Percentiles rank a stretch among this genome's conserved stretches.
Conservation (phyloP, 2,329 filamentous ascomycete genomes). For the Penicillium sp. region DNA sequence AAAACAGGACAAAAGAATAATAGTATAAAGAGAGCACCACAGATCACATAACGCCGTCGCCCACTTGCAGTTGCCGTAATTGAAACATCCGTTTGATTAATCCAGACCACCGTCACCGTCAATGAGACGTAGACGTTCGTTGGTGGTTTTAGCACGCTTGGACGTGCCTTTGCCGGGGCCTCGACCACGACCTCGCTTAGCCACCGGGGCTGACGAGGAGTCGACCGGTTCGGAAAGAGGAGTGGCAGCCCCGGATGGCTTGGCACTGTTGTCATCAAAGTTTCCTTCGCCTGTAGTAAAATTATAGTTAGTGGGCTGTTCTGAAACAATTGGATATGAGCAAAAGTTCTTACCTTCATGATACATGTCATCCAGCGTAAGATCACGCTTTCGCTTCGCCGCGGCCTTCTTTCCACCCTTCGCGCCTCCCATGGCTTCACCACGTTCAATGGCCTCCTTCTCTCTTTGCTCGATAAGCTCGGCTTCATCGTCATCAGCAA, state of each 20-base stretch:
- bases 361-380: conserved; percentile 92
- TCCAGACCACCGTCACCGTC: conserved; percentile 45
- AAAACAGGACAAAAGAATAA: conserved; percentile 2
- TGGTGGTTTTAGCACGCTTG: conserved; percentile 63
- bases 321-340: not conserved
- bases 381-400: conserved; percentile 61
- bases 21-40: conserved; percentile 1
- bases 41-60: conserved; percentile 20
- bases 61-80: conserved; percentile 14
- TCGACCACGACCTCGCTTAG: conserved; percentile 60
- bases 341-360: conserved; percentile 77
- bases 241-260: conserved; percentile 82
- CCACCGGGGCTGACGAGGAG: conserved; percentile 37
- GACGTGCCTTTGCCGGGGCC: conserved; percentile 57
- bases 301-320: conserved; percentile 7
- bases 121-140: conserved; percentile 49
- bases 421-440: conserved; percentile 60
- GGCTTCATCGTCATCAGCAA: conserved; percentile 94
- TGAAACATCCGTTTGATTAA: conserved; percentile 16
- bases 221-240: conserved; percentile 62
- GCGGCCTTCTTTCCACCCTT: conserved; percentile 63
- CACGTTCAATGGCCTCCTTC: conserved; percentile 73
- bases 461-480: conserved; percentile 92
- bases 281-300: conserved; percentile 79
- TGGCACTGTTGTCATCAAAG: conserved; percentile 83